Evolutionary conservation across 1,284 basidiomycete genomes (phyloP), one percentile per base, ranked within the genome.

Genomic region (Trametes versicolor): DNA sequence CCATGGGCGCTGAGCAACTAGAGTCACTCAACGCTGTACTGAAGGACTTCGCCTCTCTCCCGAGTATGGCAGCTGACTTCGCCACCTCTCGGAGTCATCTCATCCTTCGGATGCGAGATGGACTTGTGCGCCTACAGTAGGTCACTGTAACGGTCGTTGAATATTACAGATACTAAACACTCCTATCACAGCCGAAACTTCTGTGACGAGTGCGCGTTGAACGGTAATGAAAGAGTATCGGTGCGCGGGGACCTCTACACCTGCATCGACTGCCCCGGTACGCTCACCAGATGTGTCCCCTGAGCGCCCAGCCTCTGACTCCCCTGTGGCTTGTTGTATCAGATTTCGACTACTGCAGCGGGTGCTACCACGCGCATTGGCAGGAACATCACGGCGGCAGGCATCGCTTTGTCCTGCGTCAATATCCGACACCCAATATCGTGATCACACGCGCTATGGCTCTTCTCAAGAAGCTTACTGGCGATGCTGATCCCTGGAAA

Each of bases 311-410:
- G 6, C n/a, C n/a, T n/a, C 32, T 49, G 4, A 25, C 17, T 6
- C 19, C n/a, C n/a, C 32, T 17, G 21, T 5, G 36, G 9, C 6
- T 47, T 15, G 12, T 4, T 6, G 6, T 13, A 12, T 25, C 45
- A 60, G 59, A 60, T 32, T 60, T 60, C 21, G 59, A 60, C 41
- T 60, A 32, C 15, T 60, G 59, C 43, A 10, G 10, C 2, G n/a
- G 4, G 17, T 60, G 59, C 59, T 47, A 29, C 21, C 41, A 3
- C n/a, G 23, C 32, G 1, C 13, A 25, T 1, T 23, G 32, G 34
- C 4, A 50, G 4, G 27, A 34, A 13, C 50, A 47, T n/a, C 19
- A 5, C 29, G 41, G 25, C 15, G 59, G 41, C 39, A 2, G 25
- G 2, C 59, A 60, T 37, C 50, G 51, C 15, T 60, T 60, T 32